Base-by-base conservation (phyloP, 495 filamentous ascomycete species). In the Xylaria telfairii region DNA sequence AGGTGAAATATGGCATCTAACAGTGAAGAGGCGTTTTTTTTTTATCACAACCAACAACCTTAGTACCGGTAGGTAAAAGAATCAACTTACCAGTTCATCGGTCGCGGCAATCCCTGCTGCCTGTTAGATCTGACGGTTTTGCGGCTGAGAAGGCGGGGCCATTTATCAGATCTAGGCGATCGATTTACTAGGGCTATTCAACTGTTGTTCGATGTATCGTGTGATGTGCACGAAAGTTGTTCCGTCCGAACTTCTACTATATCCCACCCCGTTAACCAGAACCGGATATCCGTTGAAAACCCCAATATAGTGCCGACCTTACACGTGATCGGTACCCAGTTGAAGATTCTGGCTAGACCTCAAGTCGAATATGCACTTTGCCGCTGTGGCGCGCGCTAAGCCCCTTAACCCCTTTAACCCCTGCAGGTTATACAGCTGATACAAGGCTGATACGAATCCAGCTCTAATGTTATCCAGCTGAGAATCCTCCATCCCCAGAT, bases 101-200 rank as follows among this genome's bases (percentile, higher is more conserved):
- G 49, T 54, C 28, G 10, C 28, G 28, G 24, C 21, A n/a, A 51
- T 17, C 49, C 49, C 49, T 28, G 49, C 15, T 17, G 24, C 9
- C 13, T 7, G 5, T 49, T 28, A 54, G 26, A 54, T 54, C 51
- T 30, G 13, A 15, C 4, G 12, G 7, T 30, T 54, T n/a, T 54
- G 51, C 47, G 51, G 51, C 51, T 54, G 51, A 54, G 51, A 54
- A 30, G 24, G 51, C 51, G 51, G 51, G 51, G 51, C 26, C 6
- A 54, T 54, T 54, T 30, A 26, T 54, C 26, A 54, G 12, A 17
- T 54, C 26, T 6, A 54, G 4, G 12, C 51, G 51, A 54, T 54
- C 51, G 12, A 54, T 54, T 28, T 17, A 54, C 51, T 13, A 6
- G 26, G 26, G 26, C 51, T 6, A 26, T 54, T 28, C 13, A 54